phyloP scores from a whole-genome alignment of 208 protist species.

The Histomonas meleagridis region DNA sequence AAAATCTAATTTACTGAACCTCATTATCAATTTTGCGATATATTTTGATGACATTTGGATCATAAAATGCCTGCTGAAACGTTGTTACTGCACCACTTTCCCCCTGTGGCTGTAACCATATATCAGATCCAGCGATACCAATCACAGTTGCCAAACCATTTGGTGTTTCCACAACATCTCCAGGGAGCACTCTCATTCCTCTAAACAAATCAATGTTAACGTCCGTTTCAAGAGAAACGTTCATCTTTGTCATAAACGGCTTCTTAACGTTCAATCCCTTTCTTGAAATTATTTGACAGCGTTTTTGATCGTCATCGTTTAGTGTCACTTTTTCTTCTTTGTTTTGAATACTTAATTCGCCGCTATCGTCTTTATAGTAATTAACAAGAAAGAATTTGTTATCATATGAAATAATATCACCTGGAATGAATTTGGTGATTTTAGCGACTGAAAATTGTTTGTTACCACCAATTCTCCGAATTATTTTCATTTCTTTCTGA shows the following conservation, averaged over 20 bases:
- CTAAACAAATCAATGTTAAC: neutral
- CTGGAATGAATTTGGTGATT: neutral
- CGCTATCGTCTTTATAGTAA: neutral
- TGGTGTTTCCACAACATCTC: neutral
- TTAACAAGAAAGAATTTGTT: neutral
- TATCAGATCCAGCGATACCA: neutral
- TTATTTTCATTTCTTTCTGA: neutral
- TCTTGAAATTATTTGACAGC: neutral
- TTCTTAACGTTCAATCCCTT: neutral
- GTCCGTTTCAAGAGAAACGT: neutral
- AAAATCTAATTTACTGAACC: too few relatives aligned
- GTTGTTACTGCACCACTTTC: neutral
- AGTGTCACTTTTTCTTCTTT: neutral
- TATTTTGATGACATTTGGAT: neutral
- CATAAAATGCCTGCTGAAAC: neutral
- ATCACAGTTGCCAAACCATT: neutral
- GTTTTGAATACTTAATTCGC: neutral
- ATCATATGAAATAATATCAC: neutral
- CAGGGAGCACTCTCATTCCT: neutral
- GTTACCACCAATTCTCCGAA: neutral
- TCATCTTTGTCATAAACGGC: neutral
- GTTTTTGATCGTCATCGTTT: neutral
- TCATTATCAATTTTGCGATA: too few relatives aligned
- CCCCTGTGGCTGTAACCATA: neutral
- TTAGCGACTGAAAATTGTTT: neutral